A percentile compares a stretch with the other conserved stretches of the same genome.
Evolutionary conservation across 2,329 filamentous ascomycete genomes (phyloP).

Genomic region (Fusarium annulatum): DNA sequence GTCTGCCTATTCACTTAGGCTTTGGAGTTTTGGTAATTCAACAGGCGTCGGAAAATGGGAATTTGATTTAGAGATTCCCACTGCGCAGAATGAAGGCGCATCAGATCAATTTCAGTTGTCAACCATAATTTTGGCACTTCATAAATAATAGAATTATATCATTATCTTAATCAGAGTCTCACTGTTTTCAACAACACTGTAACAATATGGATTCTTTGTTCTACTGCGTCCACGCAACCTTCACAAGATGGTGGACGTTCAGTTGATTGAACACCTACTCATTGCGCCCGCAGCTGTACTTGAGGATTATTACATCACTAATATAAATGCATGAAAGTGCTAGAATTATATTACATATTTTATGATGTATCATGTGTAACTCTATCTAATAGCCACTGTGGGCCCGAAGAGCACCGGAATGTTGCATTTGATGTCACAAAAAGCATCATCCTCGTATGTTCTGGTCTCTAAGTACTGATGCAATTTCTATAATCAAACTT

Average conservation of each 20-base stretch:
- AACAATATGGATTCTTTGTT: background rate
- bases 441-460: background rate
- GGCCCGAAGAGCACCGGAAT: background rate
- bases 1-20: conserved; percentile 2
- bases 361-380: background rate
- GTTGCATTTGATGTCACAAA: background rate
- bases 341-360: too few relatives aligned
- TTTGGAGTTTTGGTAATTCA: conserved; percentile 20
- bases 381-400: background rate
- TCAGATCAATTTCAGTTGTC: background rate
- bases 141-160: conserved; percentile 1
- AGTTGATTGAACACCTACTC: background rate
- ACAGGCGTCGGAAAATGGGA: conserved; percentile 11
- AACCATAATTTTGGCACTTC: background rate
- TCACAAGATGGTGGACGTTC: background rate
- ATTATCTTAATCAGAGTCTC: background rate
- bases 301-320: background rate
- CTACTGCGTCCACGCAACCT: background rate
- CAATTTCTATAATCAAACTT: background rate
- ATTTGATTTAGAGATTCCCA: conserved; percentile 10
- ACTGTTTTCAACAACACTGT: background rate
- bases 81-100: background rate
- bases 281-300: background rate
- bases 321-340: background rate
- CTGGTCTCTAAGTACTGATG: background rate